Evolutionary conservation across 495 filamentous ascomycete genomes (phyloP).

Genomic region (Chaetomium tenue): DNA sequence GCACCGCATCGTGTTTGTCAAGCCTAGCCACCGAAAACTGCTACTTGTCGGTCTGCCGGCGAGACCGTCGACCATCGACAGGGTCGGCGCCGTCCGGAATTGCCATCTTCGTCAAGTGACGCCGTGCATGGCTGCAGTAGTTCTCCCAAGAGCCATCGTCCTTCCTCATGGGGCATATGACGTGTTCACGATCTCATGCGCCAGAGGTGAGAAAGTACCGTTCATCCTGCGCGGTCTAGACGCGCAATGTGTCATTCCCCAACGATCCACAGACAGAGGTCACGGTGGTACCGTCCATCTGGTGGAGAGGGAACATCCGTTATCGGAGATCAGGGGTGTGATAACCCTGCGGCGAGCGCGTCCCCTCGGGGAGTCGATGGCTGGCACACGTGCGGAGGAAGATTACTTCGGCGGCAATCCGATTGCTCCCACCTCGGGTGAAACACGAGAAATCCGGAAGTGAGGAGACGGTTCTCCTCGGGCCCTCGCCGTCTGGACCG

Average conservation of each 20-base stretch:
- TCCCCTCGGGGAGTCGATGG: background rate
- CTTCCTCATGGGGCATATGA: constrained; percentile 1
- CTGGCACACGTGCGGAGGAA: background rate
- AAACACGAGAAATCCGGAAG: background rate
- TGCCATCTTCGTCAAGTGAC: background rate
- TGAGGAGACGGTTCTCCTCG: too few relatives aligned
- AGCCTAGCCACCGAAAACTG: background rate
- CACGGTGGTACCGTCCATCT: background rate
- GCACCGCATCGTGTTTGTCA: background rate
- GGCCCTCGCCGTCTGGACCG: background rate
- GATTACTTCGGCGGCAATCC: background rate
- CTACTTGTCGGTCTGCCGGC: background rate
- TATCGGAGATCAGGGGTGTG: constrained; percentile 20
- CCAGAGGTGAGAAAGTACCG: background rate
- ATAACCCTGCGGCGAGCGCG: constrained; percentile 1
- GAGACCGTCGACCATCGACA: background rate
- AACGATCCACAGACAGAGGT: background rate
- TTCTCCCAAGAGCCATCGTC: background rate
- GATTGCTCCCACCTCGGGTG: background rate
- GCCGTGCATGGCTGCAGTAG: background rate
- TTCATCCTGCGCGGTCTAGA: background rate
- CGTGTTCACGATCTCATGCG: background rate
- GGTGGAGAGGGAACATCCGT: constrained; percentile 18
- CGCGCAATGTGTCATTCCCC: background rate
- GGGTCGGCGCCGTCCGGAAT: background rate